Evolutionary conservation across 805 yeast species (phyloP), one percentile per base, ranked within the genome.

Genomic region (Blastobotrys attinorum): DNA sequence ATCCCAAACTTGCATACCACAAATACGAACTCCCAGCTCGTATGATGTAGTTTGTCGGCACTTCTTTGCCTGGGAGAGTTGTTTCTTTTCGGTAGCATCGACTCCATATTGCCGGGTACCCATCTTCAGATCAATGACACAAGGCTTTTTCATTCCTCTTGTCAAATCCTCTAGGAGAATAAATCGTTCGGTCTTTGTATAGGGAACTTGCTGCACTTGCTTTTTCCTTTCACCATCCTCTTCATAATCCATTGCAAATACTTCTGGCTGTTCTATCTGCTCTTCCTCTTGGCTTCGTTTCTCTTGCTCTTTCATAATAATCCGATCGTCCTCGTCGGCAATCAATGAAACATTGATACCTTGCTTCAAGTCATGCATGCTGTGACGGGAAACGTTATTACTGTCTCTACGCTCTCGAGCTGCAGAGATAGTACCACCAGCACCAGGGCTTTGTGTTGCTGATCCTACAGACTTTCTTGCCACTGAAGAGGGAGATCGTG

Each of bases 81-180:
- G 82, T 63, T 92, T 92, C 39, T 77, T 65, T 11, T 65, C 61
- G 4, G 72, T 71, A 0, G 97, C 97, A 50, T 88, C 95, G n/a
- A 90, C 82, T 7, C 99, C 98, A 57, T 92, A 92, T 63, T 92
- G 99, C 46, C 99, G 72, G 0, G 99, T 90, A 0, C 99, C 99
- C 97, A 92, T 92, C 60, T 92, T 92, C 54, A 92, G 69, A 64
- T 92, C 99, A 40, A 92, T 66, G 0, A 90, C 97, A 59, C 96
- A 89, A 0, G 98, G 97, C 50, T 75, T 75, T 23, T 64, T 68
- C 79, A 90, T 78, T 20, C 86, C 85, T 43, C 80, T 73, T 0
- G 97, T 92, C 39, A 92, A 66, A 65, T 92, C 99, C 59, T 94
- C 98, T 40, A 92, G 68, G 7, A 92, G 63, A 31, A 92, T 81